Evolutionary conservation across 257 asterid species (phyloP).

Genomic region (Linaria vulgaris): DNA sequence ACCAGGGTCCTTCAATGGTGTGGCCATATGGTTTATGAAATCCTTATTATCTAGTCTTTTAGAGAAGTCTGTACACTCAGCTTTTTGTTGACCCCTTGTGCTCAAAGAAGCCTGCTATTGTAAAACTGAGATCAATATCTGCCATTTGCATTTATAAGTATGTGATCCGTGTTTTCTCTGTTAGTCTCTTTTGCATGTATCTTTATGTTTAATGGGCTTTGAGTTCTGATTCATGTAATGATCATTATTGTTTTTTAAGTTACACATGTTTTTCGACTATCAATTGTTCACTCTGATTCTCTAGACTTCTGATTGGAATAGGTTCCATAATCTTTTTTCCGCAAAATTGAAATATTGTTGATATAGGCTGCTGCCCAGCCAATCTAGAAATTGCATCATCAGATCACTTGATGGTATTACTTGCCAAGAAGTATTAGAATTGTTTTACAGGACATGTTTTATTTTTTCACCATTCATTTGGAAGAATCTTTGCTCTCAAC

Average conservation of each 20-base stretch:
- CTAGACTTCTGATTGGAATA: not conserved
- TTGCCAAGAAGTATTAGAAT: not conserved
- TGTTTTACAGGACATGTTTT: too few species aligned
- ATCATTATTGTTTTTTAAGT: not conserved
- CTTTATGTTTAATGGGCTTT: too few species aligned
- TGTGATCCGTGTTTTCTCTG: too few species aligned
- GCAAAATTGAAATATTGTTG: too few species aligned
- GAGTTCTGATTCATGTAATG: too few species aligned
- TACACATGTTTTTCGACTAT: not conserved
- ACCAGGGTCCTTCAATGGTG: too few species aligned
- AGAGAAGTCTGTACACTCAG: not conserved
- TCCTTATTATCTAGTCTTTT: not conserved
- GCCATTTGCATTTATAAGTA: too few species aligned
- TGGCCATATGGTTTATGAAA: too few species aligned
- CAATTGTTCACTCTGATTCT: not conserved
- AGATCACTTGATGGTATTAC: not conserved
- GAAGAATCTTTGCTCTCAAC: not conserved
- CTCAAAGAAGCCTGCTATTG: not conserved
- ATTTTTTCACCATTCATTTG: not conserved
- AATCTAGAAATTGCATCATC: too few species aligned
- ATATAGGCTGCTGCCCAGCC: too few species aligned
- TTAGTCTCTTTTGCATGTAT: too few species aligned
- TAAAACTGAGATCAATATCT: not conserved
- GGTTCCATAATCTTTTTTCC: not conserved
- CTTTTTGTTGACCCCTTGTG: not conserved